A percentile compares a stretch with the other conserved stretches of the same genome.
Evolutionary conservation across 495 filamentous ascomycete genomes (phyloP).

Genomic region (Penicillium bialowiezense): DNA sequence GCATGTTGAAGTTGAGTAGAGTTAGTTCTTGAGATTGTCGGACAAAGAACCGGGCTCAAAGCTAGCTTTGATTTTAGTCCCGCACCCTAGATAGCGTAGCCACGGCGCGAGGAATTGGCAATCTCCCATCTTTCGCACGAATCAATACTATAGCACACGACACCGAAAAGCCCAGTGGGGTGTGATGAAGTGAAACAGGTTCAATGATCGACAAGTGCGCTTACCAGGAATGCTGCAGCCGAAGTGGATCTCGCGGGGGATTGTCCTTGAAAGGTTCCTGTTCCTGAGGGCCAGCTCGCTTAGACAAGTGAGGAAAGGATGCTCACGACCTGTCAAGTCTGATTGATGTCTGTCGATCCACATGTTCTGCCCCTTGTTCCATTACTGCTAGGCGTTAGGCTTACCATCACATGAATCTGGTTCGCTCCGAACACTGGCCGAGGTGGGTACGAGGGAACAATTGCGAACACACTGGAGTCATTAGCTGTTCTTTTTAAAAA

Average conservation of each 20-base stretch:
- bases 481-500: too few relatives aligned
- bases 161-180: neutral
- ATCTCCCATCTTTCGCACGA: neutral
- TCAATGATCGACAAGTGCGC: neutral
- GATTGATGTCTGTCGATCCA: slow-evolving; percentile 3
- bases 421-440: slow-evolving; percentile 6
- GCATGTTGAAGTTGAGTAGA: too few relatives aligned
- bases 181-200: neutral
- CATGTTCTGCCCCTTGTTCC: too few relatives aligned
- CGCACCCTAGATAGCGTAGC: too few relatives aligned
- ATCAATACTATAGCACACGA: neutral
- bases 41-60: too few relatives aligned
- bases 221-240: neutral
- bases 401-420: slow-evolving; percentile 15
- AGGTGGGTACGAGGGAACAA: neutral
- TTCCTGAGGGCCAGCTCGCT: slow-evolving; percentile 16
- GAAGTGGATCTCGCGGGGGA: slow-evolving; percentile 1
- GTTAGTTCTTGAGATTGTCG: too few relatives aligned
- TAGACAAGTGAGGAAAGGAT: slow-evolving; percentile 24
- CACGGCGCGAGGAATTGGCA: neutral
- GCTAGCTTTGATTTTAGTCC: too few relatives aligned
- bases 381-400: neutral
- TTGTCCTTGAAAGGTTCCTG: slow-evolving; percentile 16
- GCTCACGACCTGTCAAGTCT: slow-evolving; percentile 13
- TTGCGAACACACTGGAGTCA: too few relatives aligned